Evolutionary conservation across 768 basidiomycete genomes (phyloP).

Genomic region (Mycena venus): DNA sequence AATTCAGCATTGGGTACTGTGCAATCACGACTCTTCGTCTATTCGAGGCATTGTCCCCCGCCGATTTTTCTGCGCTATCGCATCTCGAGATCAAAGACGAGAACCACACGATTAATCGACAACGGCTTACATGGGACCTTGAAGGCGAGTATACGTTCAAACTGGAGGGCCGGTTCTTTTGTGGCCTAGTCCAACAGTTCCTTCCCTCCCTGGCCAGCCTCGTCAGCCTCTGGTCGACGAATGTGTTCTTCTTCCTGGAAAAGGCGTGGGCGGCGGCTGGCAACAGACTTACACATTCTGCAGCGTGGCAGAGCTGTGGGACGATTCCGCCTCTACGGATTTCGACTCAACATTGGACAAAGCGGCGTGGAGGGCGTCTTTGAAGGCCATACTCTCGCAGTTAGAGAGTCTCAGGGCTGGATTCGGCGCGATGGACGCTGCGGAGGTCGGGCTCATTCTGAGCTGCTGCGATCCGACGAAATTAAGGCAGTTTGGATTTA

Average conservation of each 20-base stretch:
- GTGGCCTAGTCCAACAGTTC: slow-evolving; percentile 32
- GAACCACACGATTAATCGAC: neutral
- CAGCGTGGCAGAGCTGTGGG: slow-evolving; percentile 25
- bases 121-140: slow-evolving; percentile 14
- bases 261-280: neutral
- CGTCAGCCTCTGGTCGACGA: slow-evolving; percentile 37
- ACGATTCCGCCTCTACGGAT: neutral
- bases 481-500: slow-evolving; percentile 18
- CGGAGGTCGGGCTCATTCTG: neutral
- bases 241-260: slow-evolving; percentile 9
- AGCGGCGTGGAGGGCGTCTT: slow-evolving; percentile 17
- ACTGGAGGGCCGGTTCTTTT: slow-evolving; percentile 25
- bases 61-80: slow-evolving; percentile 18
- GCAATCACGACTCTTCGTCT: slow-evolving; percentile 10
- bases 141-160: neutral
- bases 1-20: neutral
- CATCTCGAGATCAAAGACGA: slow-evolving; percentile 35
- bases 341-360: slow-evolving; percentile 8
- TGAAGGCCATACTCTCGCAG: slow-evolving; percentile 16
- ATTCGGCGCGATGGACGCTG: slow-evolving; percentile 3
- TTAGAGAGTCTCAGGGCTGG: slow-evolving; percentile 31
- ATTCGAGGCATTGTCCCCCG: slow-evolving; percentile 22
- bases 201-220: slow-evolving; percentile 30
- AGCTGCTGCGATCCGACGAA: slow-evolving; percentile 17
- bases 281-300: neutral